A percentile compares a stretch with the other conserved stretches of the same genome.
Evolutionary conservation across 2,329 filamentous ascomycete genomes (phyloP).

Genomic region (Pezicula neosporulosa): DNA sequence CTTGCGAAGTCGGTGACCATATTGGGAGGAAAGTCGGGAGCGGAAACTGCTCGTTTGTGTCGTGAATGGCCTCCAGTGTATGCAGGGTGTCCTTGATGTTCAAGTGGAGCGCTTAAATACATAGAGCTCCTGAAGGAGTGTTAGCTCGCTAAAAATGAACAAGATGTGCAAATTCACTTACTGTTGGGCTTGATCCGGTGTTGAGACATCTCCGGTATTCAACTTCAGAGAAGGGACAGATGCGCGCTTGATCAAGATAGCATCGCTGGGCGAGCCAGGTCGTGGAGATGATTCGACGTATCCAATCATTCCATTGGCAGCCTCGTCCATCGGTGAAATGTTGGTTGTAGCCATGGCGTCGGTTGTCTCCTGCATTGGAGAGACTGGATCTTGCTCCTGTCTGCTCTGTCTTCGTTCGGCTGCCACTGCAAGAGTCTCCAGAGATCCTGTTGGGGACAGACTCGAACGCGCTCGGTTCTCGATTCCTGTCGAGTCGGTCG

Average conservation of each 20-base stretch:
- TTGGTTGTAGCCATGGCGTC: not conserved
- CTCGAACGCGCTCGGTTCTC: not conserved
- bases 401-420: constrained; percentile 15
- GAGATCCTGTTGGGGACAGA: constrained; percentile 18
- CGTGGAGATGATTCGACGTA: constrained; percentile 2
- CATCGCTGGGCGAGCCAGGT: constrained; percentile 28
- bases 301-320: not conserved
- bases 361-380: constrained; percentile 3
- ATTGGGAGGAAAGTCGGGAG: constrained; percentile 14
- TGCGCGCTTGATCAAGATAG: constrained; percentile 26
- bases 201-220: constrained; percentile 16
- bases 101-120: constrained; percentile 5
- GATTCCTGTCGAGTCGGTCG: not conserved
- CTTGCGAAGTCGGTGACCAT: constrained; percentile 7
- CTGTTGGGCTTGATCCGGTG: constrained; percentile 3
- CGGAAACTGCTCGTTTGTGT: constrained; percentile 13
- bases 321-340: not conserved
- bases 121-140: constrained; percentile 5
- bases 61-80: not conserved
- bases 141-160: not conserved
- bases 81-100: not conserved
- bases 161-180: constrained; percentile 10
- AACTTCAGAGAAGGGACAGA: constrained; percentile 17
- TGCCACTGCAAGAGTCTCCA: constrained; percentile 20
- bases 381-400: not conserved